phyloP scores from a whole-genome alignment of 331 rosid genomes.

The Quercus phellos region DNA sequence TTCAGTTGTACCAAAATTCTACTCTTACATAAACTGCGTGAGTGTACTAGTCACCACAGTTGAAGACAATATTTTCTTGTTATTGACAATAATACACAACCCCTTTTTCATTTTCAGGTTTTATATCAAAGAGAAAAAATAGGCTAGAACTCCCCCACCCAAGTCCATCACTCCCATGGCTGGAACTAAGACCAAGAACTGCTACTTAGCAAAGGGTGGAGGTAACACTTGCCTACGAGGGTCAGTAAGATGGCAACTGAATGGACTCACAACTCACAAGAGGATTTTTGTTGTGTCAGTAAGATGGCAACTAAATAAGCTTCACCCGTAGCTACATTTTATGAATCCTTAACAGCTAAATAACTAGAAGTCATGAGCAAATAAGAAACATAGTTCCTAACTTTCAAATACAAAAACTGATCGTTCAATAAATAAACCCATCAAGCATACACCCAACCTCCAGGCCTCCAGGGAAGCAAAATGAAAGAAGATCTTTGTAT shows the following conservation, averaged over 20 bases:
- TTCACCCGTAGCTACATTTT: not conserved
- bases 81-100: too few relatives aligned
- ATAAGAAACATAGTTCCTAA: not conserved
- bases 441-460: conserved; percentile 53
- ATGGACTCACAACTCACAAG: not conserved
- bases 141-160: not conserved
- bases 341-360: not conserved
- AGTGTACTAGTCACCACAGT: not conserved
- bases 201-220: not conserved
- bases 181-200: not conserved
- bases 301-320: not conserved
- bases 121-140: not conserved
- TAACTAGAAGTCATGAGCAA: not conserved
- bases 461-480: conserved; percentile 82
- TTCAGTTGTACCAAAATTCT: not conserved
- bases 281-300: not conserved
- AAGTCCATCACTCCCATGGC: not conserved
- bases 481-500: conserved; percentile 78
- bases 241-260: not conserved
- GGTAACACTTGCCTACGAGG: not conserved
- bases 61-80: too few relatives aligned
- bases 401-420: not conserved
- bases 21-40: not conserved
- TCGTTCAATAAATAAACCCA: conserved; percentile 16
- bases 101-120: not conserved